Percentiles rank a stretch among this genome's conserved stretches.
phyloP scores from a whole-genome alignment of 768 basidiomycete species.

The Mycena albidolilacea region DNA sequence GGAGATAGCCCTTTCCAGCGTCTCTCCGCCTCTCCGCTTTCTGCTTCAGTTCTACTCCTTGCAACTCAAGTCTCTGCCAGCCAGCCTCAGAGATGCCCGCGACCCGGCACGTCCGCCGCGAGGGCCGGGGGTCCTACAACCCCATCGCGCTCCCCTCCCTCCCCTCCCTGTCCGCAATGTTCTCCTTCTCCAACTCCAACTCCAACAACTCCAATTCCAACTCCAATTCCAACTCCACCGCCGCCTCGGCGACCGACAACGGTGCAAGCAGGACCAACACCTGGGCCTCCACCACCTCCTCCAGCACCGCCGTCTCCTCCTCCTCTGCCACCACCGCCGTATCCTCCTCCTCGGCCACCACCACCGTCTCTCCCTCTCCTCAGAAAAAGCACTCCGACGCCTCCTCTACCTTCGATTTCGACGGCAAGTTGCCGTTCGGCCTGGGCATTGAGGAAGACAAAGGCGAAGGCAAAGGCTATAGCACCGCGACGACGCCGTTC shows the following conservation, averaged over 20 bases:
- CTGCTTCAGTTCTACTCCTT: no score
- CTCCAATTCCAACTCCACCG: no score
- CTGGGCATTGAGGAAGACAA: not conserved
- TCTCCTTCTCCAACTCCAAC: not conserved
- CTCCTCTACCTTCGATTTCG: not conserved
- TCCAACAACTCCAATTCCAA: no score
- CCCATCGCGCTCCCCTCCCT: slow-evolving; percentile 22
- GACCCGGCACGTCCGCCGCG: slow-evolving; percentile 29
- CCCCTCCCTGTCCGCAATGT: not conserved
- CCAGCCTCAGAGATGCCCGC: slow-evolving; percentile 25
- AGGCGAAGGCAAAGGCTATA: not conserved
- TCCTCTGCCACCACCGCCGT: not conserved
- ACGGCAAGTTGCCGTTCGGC: no score
- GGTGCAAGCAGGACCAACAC: not conserved
- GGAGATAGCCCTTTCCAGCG: no score
- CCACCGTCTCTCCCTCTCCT: no score
- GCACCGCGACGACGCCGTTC: slow-evolving; percentile 28
- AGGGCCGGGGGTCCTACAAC: slow-evolving; percentile 22
- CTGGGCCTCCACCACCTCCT: not conserved
- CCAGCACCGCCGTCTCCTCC: not conserved
- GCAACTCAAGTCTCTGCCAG: not conserved
- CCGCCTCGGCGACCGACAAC: not conserved
- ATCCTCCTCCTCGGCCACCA: no score
- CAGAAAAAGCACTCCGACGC: not conserved
- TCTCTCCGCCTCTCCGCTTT: no score